Conservation (phyloP, 2,329 filamentous ascomycete genomes). For the Colletotrichum graminicola region DNA sequence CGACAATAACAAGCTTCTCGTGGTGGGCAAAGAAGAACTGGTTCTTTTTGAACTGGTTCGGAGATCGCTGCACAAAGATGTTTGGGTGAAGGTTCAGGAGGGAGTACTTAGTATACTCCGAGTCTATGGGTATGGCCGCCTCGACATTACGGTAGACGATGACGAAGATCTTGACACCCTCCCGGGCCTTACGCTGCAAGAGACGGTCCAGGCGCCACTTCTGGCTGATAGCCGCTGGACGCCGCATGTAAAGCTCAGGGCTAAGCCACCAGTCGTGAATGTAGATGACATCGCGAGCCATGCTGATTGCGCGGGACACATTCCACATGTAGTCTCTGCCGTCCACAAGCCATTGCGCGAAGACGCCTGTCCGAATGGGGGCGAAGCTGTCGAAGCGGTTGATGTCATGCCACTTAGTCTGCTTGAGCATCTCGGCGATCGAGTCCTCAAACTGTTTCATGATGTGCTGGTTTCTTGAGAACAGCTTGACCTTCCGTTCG, state of each 20-base stretch:
- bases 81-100: slow-evolving; percentile 95
- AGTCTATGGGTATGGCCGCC: slow-evolving; percentile 96
- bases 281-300: slow-evolving; percentile 97
- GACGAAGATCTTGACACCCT: slow-evolving; percentile 97
- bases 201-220: slow-evolving; percentile 97
- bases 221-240: slow-evolving; percentile 94
- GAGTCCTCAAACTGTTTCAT: slow-evolving; percentile 95
- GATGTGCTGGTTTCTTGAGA: slow-evolving; percentile 91
- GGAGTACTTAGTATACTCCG: slow-evolving; percentile 97
- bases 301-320: slow-evolving; percentile 94
- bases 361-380: slow-evolving; percentile 86
- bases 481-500: slow-evolving; percentile 90
- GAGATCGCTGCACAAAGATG: slow-evolving; percentile 94
- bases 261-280: slow-evolving; percentile 99
- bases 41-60: slow-evolving; percentile 98
- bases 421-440: slow-evolving; percentile 84
- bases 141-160: slow-evolving; percentile 99
- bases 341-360: slow-evolving; percentile 96
- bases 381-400: slow-evolving; percentile 96
- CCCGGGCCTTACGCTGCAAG: slow-evolving; percentile 90
- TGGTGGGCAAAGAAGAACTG: slow-evolving; percentile 99
- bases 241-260: slow-evolving; percentile 93
- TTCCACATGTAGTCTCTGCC: slow-evolving; percentile 99
- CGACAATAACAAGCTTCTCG: slow-evolving; percentile 97
- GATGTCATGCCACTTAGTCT: slow-evolving; percentile 83